Evolutionary conservation across 2,329 filamentous ascomycete genomes (phyloP).

Genomic region (Alternaria consortialis): DNA sequence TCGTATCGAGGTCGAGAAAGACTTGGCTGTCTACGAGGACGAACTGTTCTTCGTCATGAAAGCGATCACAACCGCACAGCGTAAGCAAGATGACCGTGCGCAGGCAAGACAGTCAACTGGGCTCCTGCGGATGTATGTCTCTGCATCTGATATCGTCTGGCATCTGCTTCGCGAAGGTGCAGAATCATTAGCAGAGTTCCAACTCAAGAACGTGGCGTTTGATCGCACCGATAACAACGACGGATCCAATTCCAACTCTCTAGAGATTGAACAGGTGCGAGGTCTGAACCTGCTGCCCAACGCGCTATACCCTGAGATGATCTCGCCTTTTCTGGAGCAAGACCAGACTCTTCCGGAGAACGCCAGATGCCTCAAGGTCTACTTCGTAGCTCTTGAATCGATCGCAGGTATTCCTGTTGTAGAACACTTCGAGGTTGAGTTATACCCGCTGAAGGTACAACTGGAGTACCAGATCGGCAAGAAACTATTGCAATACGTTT

Average conservation of each 20-base stretch:
- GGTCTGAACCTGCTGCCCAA: constrained; percentile 90
- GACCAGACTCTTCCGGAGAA: constrained; percentile 65
- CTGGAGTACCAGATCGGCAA: constrained; percentile 92
- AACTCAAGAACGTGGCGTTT: constrained; percentile 89
- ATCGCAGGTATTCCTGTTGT: constrained; percentile 97
- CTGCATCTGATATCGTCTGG: constrained; percentile 96
- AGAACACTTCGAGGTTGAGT: constrained; percentile 93
- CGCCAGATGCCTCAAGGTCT: constrained; percentile 87
- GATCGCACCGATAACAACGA: constrained; percentile 97
- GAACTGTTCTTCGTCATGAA: constrained; percentile 99
- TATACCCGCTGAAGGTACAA: constrained; percentile 93
- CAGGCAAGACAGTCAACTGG: constrained; percentile 75
- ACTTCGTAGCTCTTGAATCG: constrained; percentile 98
- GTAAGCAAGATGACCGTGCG: constrained; percentile 75
- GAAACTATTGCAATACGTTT: constrained; percentile 95
- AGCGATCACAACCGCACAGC: constrained; percentile 94
- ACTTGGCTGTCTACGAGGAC: constrained; percentile 89
- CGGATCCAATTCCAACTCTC: constrained; percentile 91
- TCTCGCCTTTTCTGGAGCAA: constrained; percentile 82
- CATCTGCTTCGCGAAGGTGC: constrained; percentile 88
- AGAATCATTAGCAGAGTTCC: constrained; percentile 90
- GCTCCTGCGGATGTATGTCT: constrained; percentile 88
- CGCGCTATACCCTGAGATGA: constrained; percentile 95
- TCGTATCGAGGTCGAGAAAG: constrained; percentile 84
- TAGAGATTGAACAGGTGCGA: constrained; percentile 86